phyloP scores from a whole-genome alignment of 306 rosid genomes.

The Vigna trinervia region DNA sequence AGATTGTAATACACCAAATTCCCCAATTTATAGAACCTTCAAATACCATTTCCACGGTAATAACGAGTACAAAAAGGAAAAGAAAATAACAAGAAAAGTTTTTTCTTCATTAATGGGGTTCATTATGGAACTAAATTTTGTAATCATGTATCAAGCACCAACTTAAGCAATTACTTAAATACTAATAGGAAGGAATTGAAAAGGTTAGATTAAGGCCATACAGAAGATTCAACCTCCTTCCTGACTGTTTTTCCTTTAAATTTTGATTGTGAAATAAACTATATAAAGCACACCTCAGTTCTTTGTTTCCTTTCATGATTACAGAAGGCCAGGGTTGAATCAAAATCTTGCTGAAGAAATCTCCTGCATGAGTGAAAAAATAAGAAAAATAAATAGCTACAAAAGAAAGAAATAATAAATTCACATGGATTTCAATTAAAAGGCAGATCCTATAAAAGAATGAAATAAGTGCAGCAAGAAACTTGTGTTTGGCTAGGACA shows the following conservation, averaged over 20 bases:
- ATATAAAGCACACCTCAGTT: constrained; percentile 68
- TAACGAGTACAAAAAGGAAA: neutral
- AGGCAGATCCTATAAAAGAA: neutral
- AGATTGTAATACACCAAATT: neutral
- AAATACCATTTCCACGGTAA: neutral
- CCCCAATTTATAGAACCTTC: neutral
- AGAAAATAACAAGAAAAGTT: neutral
- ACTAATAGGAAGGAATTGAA: constrained; percentile 14
- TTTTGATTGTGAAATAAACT: constrained; percentile 19
- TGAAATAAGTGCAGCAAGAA: constrained; percentile 2
- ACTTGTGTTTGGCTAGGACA: constrained; percentile 4
- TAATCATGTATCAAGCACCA: neutral
- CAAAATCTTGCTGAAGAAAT: constrained; percentile 97
- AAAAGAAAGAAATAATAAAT: constrained; percentile 3
- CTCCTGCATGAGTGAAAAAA: constrained; percentile 66
- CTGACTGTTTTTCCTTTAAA: neutral
- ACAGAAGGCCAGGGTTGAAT: constrained; percentile 84
- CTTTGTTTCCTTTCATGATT: constrained; percentile 95
- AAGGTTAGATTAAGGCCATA: neutral
- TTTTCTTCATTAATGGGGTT: neutral
- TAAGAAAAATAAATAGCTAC: neutral
- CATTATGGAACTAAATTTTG: neutral
- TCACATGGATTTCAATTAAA: constrained; percentile 23
- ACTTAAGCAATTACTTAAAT: neutral
- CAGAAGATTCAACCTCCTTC: neutral